phyloP scores from a whole-genome alignment of 2,329 filamentous ascomycete species.

The Fusarium beomiforme region DNA sequence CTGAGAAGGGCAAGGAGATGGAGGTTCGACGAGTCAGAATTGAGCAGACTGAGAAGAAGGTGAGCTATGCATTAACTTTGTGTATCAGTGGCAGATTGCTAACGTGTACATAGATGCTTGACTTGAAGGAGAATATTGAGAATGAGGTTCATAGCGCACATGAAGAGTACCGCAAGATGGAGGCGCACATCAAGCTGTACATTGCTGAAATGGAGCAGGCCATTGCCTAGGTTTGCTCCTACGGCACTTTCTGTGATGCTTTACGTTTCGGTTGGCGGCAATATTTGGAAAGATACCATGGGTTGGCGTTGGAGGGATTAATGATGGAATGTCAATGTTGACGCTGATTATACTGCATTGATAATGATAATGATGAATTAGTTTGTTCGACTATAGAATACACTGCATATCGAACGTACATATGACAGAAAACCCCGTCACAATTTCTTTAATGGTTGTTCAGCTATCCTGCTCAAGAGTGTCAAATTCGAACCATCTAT shows the following conservation, averaged over 20 bases:
- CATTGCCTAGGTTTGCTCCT: slow-evolving; percentile 53
- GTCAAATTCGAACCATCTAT: slow-evolving; percentile 68
- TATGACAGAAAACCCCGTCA: too few relatives aligned
- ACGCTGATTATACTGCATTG: slow-evolving; percentile 9
- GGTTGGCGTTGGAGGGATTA: slow-evolving; percentile 50
- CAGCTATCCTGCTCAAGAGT: neutral
- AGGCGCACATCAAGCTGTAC: slow-evolving; percentile 95
- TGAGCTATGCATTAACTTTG: slow-evolving; percentile 49
- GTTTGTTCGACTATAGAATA: neutral
- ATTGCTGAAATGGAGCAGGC: slow-evolving; percentile 99
- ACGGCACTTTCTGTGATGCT: slow-evolving; percentile 9
- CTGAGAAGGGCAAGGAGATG: slow-evolving; percentile 89
- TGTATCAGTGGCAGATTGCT: neutral
- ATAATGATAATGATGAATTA: slow-evolving; percentile 5
- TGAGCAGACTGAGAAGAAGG: slow-evolving; percentile 99
- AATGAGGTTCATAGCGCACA: slow-evolving; percentile 90
- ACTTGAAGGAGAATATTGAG: slow-evolving; percentile 97
- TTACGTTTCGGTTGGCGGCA: slow-evolving; percentile 25
- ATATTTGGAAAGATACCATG: slow-evolving; percentile 49
- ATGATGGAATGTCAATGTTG: slow-evolving; percentile 31
- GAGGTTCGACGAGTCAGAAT: slow-evolving; percentile 92
- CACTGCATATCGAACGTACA: too few relatives aligned
- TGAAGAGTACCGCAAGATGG: slow-evolving; percentile 97
- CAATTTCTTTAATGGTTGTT: neutral
- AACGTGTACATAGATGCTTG: slow-evolving; percentile 79